phyloP scores from a whole-genome alignment of 768 basidiomycete genomes.

The Heimioporus sp. region DNA sequence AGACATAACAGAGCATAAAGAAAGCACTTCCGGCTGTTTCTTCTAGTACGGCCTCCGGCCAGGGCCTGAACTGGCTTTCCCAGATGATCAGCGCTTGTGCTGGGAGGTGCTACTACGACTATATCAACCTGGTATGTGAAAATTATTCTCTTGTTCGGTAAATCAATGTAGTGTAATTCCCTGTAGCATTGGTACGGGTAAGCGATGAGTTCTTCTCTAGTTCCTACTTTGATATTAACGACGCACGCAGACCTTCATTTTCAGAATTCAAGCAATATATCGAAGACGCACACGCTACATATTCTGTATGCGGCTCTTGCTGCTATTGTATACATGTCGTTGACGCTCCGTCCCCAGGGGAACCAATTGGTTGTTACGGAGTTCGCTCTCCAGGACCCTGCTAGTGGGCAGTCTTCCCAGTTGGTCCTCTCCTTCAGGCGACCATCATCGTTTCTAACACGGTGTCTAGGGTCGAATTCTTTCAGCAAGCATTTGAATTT shows the following conservation, averaged over 20 bases:
- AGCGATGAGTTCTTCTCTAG: background rate
- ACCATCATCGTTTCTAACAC: background rate
- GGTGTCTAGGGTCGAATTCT: conserved; percentile 28
- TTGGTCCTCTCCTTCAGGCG: conserved; percentile 8
- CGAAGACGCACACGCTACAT: conserved; percentile 24
- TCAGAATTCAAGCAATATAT: conserved; percentile 27
- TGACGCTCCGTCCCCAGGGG: conserved; percentile 14
- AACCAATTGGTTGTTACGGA: conserved; percentile 29
- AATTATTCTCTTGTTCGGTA: background rate
- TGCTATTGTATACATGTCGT: background rate
- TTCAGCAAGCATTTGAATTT: conserved; percentile 34
- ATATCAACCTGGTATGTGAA: conserved; percentile 32
- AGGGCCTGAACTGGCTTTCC: conserved; percentile 36
- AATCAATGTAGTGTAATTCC: background rate
- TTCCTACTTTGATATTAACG: background rate
- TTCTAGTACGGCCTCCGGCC: conserved; percentile 29
- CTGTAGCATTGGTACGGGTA: conserved; percentile 31
- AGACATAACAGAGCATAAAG: conserved; percentile 29
- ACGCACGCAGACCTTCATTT: conserved; percentile 19
- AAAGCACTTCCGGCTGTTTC: conserved; percentile 39
- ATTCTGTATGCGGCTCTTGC: conserved; percentile 21
- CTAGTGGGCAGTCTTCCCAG: conserved; percentile 31
- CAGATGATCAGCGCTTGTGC: conserved; percentile 35
- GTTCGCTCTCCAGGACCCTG: conserved; percentile 32
- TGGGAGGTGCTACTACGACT: conserved; percentile 34